Evolutionary conservation across 257 asterid genomes (phyloP).

Genomic region (Forsythia viridissima): DNA sequence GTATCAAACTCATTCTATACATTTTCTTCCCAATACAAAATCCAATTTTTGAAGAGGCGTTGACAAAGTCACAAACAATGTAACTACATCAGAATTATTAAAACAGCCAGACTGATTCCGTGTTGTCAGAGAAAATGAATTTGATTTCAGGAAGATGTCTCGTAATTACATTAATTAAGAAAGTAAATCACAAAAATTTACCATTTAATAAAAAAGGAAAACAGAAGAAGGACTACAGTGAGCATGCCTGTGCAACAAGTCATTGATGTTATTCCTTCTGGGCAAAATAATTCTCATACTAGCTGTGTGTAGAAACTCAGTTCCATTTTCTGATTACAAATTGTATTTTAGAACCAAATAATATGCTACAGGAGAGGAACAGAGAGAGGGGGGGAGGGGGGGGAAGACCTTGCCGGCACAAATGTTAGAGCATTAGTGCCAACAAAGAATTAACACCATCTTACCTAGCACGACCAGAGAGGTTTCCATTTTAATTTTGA

Average conservation of each 20-base stretch:
- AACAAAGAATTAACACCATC: not conserved
- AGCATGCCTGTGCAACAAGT: not conserved
- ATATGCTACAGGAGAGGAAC: not conserved
- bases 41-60: not conserved
- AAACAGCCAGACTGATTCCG: conserved; percentile 4
- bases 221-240: conserved; percentile 4
- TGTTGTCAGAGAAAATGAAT: not conserved
- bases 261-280: conserved; percentile 11
- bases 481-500: conserved; percentile 5
- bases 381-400: not conserved
- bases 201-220: conserved; percentile 1
- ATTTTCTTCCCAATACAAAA: conserved; percentile 12
- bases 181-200: conserved; percentile 5
- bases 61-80: not conserved
- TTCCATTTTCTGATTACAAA: conserved; percentile 1
- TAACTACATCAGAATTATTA: conserved; percentile 15
- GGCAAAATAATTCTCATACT: not conserved
- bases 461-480: not conserved
- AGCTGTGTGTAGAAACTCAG: not conserved
- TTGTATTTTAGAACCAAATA: conserved; percentile 13
- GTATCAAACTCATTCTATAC: not conserved
- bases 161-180: not conserved
- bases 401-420: conserved; percentile 5
- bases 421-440: not conserved
- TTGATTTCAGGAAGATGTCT: not conserved